Evolutionary conservation across 2,329 filamentous ascomycete genomes (phyloP), one percentile per base, ranked within the genome.

Genomic region (Apiospora rasikravindrae): DNA sequence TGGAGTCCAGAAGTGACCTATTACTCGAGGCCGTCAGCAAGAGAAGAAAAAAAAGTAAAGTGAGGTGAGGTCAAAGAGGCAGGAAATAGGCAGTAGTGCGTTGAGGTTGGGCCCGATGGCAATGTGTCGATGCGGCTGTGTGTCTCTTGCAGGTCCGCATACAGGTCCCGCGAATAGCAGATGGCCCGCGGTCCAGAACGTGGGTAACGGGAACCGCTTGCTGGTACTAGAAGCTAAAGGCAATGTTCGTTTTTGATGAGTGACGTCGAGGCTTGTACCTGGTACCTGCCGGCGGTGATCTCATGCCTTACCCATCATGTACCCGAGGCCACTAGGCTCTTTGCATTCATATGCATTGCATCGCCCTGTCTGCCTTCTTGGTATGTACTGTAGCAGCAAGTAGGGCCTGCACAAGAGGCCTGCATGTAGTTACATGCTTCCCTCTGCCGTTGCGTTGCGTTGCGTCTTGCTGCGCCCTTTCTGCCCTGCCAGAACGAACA

Each of bases 151-250:
- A 64, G 33, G 57, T 64, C 57, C 57, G 57, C 57, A 64, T 64
- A 64, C 57, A 64, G 57, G 57, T 64, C 57, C 57, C 57, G 57
- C 57, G 57, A 64, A 64, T 64, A 64, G 57, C 29, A 64, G 57
- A 64, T 64, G 57, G 57, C 57, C 57, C 57, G 57, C 57, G 57
- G 57, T 64, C 57, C 57, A 64, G 57, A 64, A 64, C 57, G 57
- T 64, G 57, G 57, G 57, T 37, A 64, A 33, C 53, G 53, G 53
- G 53, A 61, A 61, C 53, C 53, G 53, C 57, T 64, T 33, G 40
- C 57, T 64, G 3, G 57, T 37, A 22, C 57, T 64, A 19, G 19
- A 8, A 64, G 57, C 16, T 16, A 40, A 64, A 64, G 57, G 57
- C 33, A 37, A 40, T 37, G 33, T 19, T 64, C 57, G 57, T 40